Base-by-base conservation (phyloP, 2,329 filamentous ascomycete genomes). In the Hypomyces perniciosus region DNA sequence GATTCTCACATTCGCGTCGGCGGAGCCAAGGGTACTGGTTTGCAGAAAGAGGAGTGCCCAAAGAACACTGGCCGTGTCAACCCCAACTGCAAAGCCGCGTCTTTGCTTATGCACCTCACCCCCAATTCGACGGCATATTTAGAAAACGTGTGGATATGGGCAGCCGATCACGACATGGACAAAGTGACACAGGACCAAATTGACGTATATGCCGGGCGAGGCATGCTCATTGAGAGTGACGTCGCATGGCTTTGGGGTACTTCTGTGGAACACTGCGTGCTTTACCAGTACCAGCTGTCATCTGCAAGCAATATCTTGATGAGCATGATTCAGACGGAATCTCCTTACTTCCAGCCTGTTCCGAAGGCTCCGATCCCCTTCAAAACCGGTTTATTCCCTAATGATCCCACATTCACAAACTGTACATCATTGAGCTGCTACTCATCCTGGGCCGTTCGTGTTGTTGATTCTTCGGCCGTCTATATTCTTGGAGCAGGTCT, bases 281-380 rank as follows among this genome's bases (percentile, higher is more conserved):
- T 81, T 27, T 81, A 81, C 60, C 73, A 81, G 59, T 79, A 78
- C 61, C 72, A 77, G 43, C 65, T 79, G 52, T 64, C 70, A 44
- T 66, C 67, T 30, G 72, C 73, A 3, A 51, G 65, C 38, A 72
- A 74, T 43, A 61, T 78, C 20, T 75, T 72, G 55, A 60, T 70
- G 20, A 67, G 66, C 26, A 65, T 73, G 60, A 66, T 70, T 54
- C 74, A 78, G 58, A 72, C 70, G 34, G 75, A 78, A 57, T 71
- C 71, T 1, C 69, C 73, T 0, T 78, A 77, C 56, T 65, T 62
- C 59, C 62, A 71, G 7, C 52, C 52, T 49, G 45, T 50, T 27
- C 56, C 63, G 5, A 55, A 54, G 26, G 69, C 70, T 6, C 72
- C 72, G 4, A 20, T 20, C 20, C 58, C 55, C 9, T 59, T 61